A percentile compares a stretch with the other conserved stretches of the same genome.
These are phyloP conservation scores for Rhizopus stolonifer DNA, from an alignment of 371 early-diverging fungal genomes.

Conservation along the genomic window DNA sequence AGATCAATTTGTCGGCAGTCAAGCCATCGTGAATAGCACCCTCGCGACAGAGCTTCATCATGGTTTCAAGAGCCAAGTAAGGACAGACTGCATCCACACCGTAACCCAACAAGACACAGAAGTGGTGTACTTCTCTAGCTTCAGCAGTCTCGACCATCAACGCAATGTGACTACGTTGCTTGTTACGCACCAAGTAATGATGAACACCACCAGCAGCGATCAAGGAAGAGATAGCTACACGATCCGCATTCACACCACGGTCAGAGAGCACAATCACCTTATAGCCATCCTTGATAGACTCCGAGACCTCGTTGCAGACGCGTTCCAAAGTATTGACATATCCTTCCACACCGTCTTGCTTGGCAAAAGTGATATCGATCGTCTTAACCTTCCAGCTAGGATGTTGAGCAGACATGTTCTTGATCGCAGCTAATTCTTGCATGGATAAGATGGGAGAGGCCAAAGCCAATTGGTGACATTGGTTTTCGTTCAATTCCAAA, in stretches of 20 bases:
- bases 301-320: conserved; percentile 78
- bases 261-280: conserved; percentile 88
- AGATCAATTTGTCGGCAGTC: conserved; percentile 59
- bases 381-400: conserved; percentile 79
- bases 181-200: conserved; percentile 86
- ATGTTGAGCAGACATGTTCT: conserved; percentile 59
- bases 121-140: conserved; percentile 95
- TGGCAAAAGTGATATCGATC: conserved; percentile 86
- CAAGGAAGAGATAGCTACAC: conserved; percentile 85
- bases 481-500: conserved; percentile 76
- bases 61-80: conserved; percentile 85
- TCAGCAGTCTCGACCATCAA: conserved; percentile 92
- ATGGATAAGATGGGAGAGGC: conserved; percentile 85
- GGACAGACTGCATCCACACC: conserved; percentile 97
- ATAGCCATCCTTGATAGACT: conserved; percentile 78
- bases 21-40: conserved; percentile 57
- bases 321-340: conserved; percentile 80
- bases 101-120: conserved; percentile 94
- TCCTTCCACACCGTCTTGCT: conserved; percentile 72
- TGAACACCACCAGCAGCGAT: conserved; percentile 95
- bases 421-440: conserved; percentile 79
- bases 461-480: conserved; percentile 77
- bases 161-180: conserved; percentile 86
- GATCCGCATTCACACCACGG: conserved; percentile 58
- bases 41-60: conserved; percentile 87